Base-by-base conservation (phyloP, 192 early-diverging fungal species). In the Coemansia javaensis region DNA sequence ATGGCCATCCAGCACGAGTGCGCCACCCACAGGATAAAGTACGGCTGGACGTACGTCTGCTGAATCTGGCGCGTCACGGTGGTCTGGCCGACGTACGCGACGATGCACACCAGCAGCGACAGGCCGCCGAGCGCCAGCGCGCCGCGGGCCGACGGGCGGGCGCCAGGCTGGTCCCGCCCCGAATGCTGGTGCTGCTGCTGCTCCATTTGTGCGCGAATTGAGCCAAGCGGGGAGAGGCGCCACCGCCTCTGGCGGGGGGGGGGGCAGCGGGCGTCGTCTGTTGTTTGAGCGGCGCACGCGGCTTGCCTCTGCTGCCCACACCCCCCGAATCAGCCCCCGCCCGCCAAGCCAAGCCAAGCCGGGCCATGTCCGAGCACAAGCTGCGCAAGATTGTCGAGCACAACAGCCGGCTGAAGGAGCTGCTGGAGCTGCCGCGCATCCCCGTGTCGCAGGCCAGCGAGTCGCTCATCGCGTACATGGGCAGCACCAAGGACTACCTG, bases 381-480 rank as follows among this genome's bases (percentile, higher is more conserved):
- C 72, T 88, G 32, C 63, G 79, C 46, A 80, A 84, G 58, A 79
- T 90, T 42, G 50, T 78, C 61, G 88, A 90, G 63, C 75, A 83
- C 56, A 88, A 84, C 66, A 77, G 79, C 47, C 77, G 82, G n/a
- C 53, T 90, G 41, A 76, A 78, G 56, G 86, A 90, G 48, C 85
- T 85, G 61, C 81, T 90, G 30, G 88, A 90, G 40, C 77, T 90
- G 56, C 79, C 74, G 16, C 82, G 86, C 27, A 85, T 90, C 15
- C 68, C 84, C 27, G 83, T 87, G 24, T 88, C 88, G 30, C 84
- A 88, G 46, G 85, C 88, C 24, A 66, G 75, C 61, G 66, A 73
- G 41, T 59, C 79, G 58, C 66, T 83, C 43, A 83, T 81, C 50
- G 61, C 70, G 41, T 83, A 72, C 44, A 73, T 71, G 20, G 72